Evolutionary conservation across 441 rosid species (phyloP), one percentile per base, ranked within the genome.

Genomic region (Jatropha podagrica): DNA sequence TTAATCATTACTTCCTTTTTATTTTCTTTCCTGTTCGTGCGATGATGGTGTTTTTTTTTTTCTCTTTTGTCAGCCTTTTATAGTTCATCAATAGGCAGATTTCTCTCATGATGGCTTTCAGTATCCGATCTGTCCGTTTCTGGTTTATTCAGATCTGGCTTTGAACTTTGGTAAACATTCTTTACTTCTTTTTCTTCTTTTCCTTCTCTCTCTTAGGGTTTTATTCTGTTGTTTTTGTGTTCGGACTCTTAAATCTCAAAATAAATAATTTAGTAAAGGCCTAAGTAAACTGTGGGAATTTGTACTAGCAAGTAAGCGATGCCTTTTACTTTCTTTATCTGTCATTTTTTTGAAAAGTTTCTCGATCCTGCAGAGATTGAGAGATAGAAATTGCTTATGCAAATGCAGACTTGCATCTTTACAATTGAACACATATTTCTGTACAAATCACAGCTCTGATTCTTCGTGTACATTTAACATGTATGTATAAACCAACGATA

Each of bases 1-100:
- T 80, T 83, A 86, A 89, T 90, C 89, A 92, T 92, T 86, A 87
- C 91, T 12, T 60, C 37, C 83, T 77, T 79, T 63, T 78, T 68
- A 44, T 69, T 60, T 75, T 68, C 74, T 76, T 32, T 49, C 8
- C 73, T 79, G 77, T 75, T 84, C 80, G 78, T 78, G 86, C 76
- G 76, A 85, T 76, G 83, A 89, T 87, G 79, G 76, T 86, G 58
- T 62, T 77, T 62, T 69, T 77, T 86, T 89, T 76, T 85, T 64
- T 48, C 11, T 54, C n/a, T 54, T 13, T 15, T 69, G 72, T 13
- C 51, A 74, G 74, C 26, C 59, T 75, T 73, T 75, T 78, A 38
- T 65, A 60, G 60, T 80, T 79, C 74, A 82, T 83, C 73, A 86
- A 76, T 74, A 72, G 68, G 27, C 20, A 76, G 81, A 75, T 83